Evolutionary conservation across 1,284 basidiomycete genomes (phyloP).

Genomic region (Pterulicium gracile): DNA sequence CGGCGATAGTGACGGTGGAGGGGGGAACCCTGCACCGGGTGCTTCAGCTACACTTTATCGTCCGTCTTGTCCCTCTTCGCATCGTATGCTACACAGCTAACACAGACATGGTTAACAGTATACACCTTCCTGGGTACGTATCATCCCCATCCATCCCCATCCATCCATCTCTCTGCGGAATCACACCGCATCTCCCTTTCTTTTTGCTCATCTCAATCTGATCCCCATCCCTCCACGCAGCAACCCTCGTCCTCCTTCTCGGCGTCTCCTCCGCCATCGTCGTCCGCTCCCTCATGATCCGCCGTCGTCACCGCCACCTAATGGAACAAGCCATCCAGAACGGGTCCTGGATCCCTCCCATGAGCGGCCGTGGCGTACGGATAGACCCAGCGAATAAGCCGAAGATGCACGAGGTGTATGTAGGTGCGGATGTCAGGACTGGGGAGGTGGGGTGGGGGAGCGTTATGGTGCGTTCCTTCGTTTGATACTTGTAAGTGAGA

Average conservation of each 20-base stretch:
- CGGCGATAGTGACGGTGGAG: too few relatives aligned
- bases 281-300: slow-evolving; percentile 44
- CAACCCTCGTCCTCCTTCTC: slow-evolving; percentile 55
- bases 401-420: slow-evolving; percentile 33
- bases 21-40: too few relatives aligned
- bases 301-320: slow-evolving; percentile 41
- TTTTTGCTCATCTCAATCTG: too few relatives aligned
- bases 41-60: too few relatives aligned
- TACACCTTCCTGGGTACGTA: slow-evolving; percentile 23
- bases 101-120: too few relatives aligned
- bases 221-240: slow-evolving; percentile 16
- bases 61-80: too few relatives aligned
- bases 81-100: too few relatives aligned
- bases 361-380: slow-evolving; percentile 15
- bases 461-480: slow-evolving; percentile 18
- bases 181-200: too few relatives aligned
- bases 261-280: slow-evolving; percentile 54
- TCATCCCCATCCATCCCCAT: background rate
- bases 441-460: slow-evolving; percentile 23
- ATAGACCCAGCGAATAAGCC: slow-evolving; percentile 39
- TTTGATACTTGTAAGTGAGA: background rate
- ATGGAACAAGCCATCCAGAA: slow-evolving; percentile 52
- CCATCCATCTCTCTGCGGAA: background rate
- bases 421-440: slow-evolving; percentile 14
- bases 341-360: slow-evolving; percentile 41